These are phyloP conservation scores for Blastomyces emzantsi DNA, from an alignment of 2,329 filamentous ascomycete species.

Conservation along the genomic window DNA sequence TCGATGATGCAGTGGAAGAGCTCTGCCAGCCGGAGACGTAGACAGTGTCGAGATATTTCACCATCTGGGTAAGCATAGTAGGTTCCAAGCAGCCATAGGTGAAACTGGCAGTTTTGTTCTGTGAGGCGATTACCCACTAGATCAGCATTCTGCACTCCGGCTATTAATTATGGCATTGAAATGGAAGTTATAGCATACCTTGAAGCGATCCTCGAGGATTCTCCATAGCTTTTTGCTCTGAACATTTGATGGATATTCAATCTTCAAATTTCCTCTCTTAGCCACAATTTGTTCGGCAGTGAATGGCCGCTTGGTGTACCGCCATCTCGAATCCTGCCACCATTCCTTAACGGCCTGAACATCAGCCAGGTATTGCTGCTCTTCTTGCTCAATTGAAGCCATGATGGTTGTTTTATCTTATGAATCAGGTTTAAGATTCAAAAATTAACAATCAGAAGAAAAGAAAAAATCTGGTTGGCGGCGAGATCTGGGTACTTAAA, in stretches of 20 bases:
- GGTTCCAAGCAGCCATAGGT: slow-evolving; percentile 97
- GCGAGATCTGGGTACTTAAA: slow-evolving; percentile 7
- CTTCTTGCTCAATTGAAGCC: slow-evolving; percentile 52
- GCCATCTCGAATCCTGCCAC: slow-evolving; percentile 91
- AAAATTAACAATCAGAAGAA: slow-evolving; percentile 14
- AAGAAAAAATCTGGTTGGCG: slow-evolving; percentile 17
- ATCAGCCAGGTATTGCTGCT: slow-evolving; percentile 68
- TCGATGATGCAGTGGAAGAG: slow-evolving; percentile 88
- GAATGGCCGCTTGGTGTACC: slow-evolving; percentile 83
- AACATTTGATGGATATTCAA: slow-evolving; percentile 82
- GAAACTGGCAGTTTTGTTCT: slow-evolving; percentile 79
- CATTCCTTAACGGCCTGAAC: slow-evolving; percentile 84
- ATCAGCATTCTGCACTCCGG: not conserved
- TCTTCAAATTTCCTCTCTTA: slow-evolving; percentile 83
- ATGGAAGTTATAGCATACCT: slow-evolving; percentile 45
- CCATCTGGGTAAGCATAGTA: slow-evolving; percentile 99
- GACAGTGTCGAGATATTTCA: slow-evolving; percentile 95
- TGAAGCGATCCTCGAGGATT: slow-evolving; percentile 77
- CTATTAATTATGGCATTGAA: not conserved
- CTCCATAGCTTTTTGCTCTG: slow-evolving; percentile 93
- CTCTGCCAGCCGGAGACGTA: slow-evolving; percentile 99
- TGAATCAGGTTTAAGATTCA: slow-evolving; percentile 9
- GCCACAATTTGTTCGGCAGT: slow-evolving; percentile 95
- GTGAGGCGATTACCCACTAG: slow-evolving; percentile 7
- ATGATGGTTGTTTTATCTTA: slow-evolving; percentile 13